Base-by-base conservation (phyloP, 257 asterid species). In the Striga asiatica region DNA sequence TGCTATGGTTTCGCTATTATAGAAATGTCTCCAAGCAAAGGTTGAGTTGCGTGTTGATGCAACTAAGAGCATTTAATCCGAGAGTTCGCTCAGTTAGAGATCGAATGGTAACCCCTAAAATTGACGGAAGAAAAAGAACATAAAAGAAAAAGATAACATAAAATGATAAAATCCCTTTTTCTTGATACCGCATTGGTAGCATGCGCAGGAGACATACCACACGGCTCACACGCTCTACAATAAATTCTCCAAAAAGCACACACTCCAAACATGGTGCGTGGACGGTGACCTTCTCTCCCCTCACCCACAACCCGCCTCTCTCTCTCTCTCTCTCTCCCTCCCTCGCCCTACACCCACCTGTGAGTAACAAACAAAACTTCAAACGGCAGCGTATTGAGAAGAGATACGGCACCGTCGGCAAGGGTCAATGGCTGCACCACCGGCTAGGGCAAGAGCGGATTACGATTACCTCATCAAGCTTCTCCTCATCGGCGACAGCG, bases 401-500 rank as follows among this genome's bases (percentile, higher is more conserved):
- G 65, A 34, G 61, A 55, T 58, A 31, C 65, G 61, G 41, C 35
- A 61, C 73, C 68, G 31, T 65, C 65, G 68, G 64, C 68, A 54
- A 61, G 73, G 71, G 56, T 60, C 66, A 64, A 74, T 79, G 83
- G 85, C 85, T 63, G 80, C 71, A 69, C 66, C 82, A 72, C 81
- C 81, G 60, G 81, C 79, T 52, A 75, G 85, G 75, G 82, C 82
- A 50, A 77, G 85, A 58, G 82, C 85, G 14, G 85, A 78, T 75
- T 78, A 78, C 56, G 85, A 78, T 71, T 67, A 68, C 54, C 82
- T 76, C 65, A 79, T 79, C 73, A 79, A 78, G 74, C 86, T 73
- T 68, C 86, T 79, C 68, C 78, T 79, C 74, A 79, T 79, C 78
- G 82, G 82, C 56, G 86, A 79, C 62, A 79, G 86, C 71, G 82